Percentiles rank a stretch among this genome's conserved stretches.
phyloP scores from a whole-genome alignment of 2,329 filamentous ascomycete species.

The Monosporascus sp. region DNA sequence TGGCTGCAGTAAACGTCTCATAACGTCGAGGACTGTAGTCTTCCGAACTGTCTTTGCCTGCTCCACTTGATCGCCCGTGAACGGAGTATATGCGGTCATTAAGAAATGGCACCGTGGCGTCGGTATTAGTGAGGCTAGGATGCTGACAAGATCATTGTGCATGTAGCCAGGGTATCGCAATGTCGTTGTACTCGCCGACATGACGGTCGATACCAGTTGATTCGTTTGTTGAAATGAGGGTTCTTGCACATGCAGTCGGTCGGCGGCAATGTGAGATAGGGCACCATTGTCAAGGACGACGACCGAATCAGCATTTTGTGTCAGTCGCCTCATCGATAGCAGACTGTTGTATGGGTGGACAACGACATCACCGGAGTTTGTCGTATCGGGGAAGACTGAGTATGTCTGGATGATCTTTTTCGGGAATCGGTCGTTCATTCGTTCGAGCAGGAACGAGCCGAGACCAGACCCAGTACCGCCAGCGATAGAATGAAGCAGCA shows the following conservation, averaged over 20 bases:
- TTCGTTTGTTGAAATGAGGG: constrained; percentile 97
- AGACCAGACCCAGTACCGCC: constrained; percentile 95
- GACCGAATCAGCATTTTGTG: constrained; percentile 95
- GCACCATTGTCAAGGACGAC: constrained; percentile 97
- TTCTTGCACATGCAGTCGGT: constrained; percentile 89
- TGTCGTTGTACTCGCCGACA: constrained; percentile 96
- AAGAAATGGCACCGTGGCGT: constrained; percentile 97
- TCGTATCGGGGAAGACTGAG: constrained; percentile 94
- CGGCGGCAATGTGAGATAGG: constrained; percentile 86
- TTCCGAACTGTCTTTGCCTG: constrained; percentile 97
- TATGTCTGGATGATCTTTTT: constrained; percentile 99
- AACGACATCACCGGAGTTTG: constrained; percentile 81
- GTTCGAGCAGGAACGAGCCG: constrained; percentile 88
- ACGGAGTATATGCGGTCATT: constrained; percentile 97
- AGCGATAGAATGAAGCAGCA: constrained; percentile 97
- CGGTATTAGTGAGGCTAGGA: constrained; percentile 90
- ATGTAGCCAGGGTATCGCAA: constrained; percentile 97
- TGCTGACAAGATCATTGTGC: constrained; percentile 98
- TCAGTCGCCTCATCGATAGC: constrained; percentile 82
- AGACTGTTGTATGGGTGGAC: constrained; percentile 98
- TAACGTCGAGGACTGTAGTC: constrained; percentile 95
- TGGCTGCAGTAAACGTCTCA: constrained; percentile 89
- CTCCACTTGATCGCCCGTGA: constrained; percentile 92
- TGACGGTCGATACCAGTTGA: constrained; percentile 93
- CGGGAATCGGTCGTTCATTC: constrained; percentile 93